Conservation (phyloP, 495 filamentous ascomycete species). For the Xylaria telfairii region DNA sequence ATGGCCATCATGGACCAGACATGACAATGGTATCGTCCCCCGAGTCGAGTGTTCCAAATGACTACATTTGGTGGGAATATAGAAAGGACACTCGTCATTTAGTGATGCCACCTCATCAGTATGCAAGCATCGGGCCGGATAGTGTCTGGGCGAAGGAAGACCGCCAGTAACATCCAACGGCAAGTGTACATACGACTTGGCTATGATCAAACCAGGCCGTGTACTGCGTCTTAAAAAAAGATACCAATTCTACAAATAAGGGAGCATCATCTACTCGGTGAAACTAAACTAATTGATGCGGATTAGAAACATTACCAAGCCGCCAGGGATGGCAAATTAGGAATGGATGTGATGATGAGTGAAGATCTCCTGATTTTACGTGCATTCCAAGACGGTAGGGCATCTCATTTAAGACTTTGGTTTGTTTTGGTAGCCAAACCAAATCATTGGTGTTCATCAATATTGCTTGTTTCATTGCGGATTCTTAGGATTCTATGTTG, state of each 20-base stretch:
- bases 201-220: conserved; percentile 22
- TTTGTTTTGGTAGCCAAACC: conserved; percentile 32
- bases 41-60: conserved; percentile 2
- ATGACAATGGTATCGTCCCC: conserved; percentile 1
- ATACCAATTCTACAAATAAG: conserved; percentile 37
- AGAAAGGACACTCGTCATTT: conserved; percentile 11
- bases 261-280: conserved; percentile 24
- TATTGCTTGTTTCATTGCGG: conserved; percentile 41
- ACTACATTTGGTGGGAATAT: background rate
- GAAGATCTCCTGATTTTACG: conserved; percentile 7
- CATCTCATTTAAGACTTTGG: conserved; percentile 28
- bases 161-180: conserved; percentile 24
- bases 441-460: conserved; percentile 30
- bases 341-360: conserved; percentile 27
- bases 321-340: conserved; percentile 21
- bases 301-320: conserved; percentile 26
- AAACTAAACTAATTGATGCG: conserved; percentile 25
- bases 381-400: conserved; percentile 41
- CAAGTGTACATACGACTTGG: conserved; percentile 38
- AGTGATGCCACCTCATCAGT: conserved; percentile 15
- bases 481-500: conserved; percentile 22
- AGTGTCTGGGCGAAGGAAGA: background rate
- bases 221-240: conserved; percentile 27
- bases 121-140: conserved; percentile 8
- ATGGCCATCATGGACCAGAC: background rate